Conservation (phyloP, 441 rosid species). For the Breynia disticha region DNA sequence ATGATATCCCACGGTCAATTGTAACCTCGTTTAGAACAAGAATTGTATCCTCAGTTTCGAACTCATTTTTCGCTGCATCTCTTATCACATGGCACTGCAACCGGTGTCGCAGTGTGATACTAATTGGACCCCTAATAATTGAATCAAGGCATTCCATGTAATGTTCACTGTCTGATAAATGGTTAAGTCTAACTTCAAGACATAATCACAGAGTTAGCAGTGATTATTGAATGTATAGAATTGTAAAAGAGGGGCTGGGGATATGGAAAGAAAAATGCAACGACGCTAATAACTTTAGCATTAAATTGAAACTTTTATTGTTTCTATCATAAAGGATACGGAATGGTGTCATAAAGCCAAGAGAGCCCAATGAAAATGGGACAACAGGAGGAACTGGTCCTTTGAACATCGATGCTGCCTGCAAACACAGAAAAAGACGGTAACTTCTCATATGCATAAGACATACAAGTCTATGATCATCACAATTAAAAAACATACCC, state of each 20-base stretch:
- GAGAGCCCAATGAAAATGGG: constrained; percentile 90
- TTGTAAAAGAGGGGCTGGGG: not conserved
- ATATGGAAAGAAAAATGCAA: not conserved
- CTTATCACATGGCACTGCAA: constrained; percentile 74
- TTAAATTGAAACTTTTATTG: too few species aligned
- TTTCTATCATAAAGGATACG: constrained; percentile 37
- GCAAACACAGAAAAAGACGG: constrained; percentile 21
- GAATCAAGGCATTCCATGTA: constrained; percentile 78
- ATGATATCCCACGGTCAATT: constrained; percentile 91
- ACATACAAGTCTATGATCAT: constrained; percentile 5
- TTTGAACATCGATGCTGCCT: constrained; percentile 95
- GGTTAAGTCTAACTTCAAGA: constrained; percentile 35
- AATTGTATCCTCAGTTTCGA: constrained; percentile 60
- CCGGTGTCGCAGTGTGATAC: constrained; percentile 85
- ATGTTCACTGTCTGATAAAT: constrained; percentile 61
- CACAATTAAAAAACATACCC: constrained; percentile 46
- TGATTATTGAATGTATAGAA: not conserved
- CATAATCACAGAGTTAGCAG: not conserved
- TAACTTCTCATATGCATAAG: constrained; percentile 11
- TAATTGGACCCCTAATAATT: constrained; percentile 73
- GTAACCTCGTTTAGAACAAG: constrained; percentile 96
- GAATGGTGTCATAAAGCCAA: constrained; percentile 86
- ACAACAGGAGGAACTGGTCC: constrained; percentile 98
- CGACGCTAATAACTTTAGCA: too few species aligned
- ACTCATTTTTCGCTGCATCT: constrained; percentile 69